Base-by-base conservation (phyloP, 192 early-diverging fungal genomes). In the Diversispora epigaea region DNA sequence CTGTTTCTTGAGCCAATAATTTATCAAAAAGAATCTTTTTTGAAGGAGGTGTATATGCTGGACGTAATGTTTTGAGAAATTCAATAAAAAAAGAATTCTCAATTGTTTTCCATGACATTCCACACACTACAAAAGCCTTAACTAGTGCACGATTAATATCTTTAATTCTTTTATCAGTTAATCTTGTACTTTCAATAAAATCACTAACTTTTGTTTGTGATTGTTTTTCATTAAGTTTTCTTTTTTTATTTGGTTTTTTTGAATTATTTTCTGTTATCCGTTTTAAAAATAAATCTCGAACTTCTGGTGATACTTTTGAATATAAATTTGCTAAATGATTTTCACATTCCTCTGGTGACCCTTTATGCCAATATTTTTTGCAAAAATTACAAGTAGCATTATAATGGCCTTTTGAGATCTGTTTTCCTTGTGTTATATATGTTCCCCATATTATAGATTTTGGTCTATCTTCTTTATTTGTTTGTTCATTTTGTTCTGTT, bases 101-200 rank as follows among this genome's bases (percentile, higher is more conserved):
- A 32, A 68, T 68, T 25, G 32, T 25, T 17, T 68, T 19, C 7
- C 11, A 68, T 52, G 21, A 8, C 8, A 68, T 54, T 32, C 10
- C 22, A 68, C 47, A 68, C 0, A 68, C 9, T 25, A 52, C 25
- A 54, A 68, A 54, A 25, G 49, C 67, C 11, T 68, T 68, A 25
- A 68, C 3, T 17, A 47, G 25, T 25, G 21, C 22, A 6, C 21
- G 11, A 68, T 52, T 54, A 22, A 68, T 68, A 17, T 68, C 21
- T 6, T 68, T 47, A 52, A 52, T 68, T 52, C 4, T 19, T 25
- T 52, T 22, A 32, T 22, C 10, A 22, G 49, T 25, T 25, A 52
- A 32, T 52, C 54, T 50, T n/a, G 22, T 68, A 68, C 49, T 54
- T 68, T 68, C 3, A 54, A 50, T 32, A 68, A 68, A 68, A 50